Percentiles rank a stretch among this genome's conserved stretches.
phyloP scores from a whole-genome alignment of 1,284 basidiomycete species.

The Marasmius sp. region DNA sequence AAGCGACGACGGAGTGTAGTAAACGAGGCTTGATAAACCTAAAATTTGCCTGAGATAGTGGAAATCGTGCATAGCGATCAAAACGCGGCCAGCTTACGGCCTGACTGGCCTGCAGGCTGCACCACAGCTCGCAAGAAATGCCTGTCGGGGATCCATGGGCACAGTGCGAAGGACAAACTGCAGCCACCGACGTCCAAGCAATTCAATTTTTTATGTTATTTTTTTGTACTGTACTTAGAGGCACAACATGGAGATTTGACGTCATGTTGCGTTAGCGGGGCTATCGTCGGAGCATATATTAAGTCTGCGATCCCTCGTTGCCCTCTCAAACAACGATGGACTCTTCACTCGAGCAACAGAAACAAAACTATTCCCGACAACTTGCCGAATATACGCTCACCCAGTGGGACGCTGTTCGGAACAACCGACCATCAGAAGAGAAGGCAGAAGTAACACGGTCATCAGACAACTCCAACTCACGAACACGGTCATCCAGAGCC shows the following conservation, averaged over 20 bases:
- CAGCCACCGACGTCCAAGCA: no score
- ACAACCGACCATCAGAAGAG: not conserved
- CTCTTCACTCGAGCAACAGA: constrained; percentile 44
- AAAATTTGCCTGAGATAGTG: no score
- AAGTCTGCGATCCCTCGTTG: constrained; percentile 1
- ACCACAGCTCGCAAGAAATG: no score
- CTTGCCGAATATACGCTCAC: constrained; percentile 58
- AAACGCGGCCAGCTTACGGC: no score
- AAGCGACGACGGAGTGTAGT: no score
- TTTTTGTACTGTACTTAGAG: no score
- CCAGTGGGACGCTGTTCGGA: constrained; percentile 46
- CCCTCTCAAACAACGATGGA: constrained; percentile 22
- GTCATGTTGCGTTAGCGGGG: not conserved
- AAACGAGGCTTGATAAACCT: no score
- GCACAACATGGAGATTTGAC: not conserved
- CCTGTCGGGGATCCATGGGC: not conserved
- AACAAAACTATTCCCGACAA: constrained; percentile 52
- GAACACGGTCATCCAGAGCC: not conserved
- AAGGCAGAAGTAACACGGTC: not conserved
- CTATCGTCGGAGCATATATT: not conserved
- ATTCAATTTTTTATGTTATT: no score
- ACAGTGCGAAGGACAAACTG: not conserved
- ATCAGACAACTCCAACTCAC: not conserved
- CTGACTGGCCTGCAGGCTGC: no score
- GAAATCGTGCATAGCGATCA: no score